Conservation (phyloP, 2,329 filamentous ascomycete species). For the Alternaria rosae region DNA sequence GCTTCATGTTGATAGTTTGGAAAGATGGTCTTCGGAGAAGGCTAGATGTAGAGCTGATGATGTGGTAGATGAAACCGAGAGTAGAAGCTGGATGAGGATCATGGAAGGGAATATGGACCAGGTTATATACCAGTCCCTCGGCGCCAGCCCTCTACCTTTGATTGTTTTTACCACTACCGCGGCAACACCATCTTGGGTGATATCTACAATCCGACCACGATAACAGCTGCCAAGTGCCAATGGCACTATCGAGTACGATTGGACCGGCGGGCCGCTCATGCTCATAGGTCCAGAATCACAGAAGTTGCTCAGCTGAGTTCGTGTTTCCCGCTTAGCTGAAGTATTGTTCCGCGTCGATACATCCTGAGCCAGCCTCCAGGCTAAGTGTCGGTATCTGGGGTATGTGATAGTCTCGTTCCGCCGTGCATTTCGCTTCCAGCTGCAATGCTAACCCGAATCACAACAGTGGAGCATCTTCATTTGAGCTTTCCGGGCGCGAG, state of each 20-base stretch:
- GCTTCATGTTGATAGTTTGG: slow-evolving; percentile 48
- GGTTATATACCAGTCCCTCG: slow-evolving; percentile 43
- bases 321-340: slow-evolving; percentile 28
- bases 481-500: slow-evolving; percentile 19
- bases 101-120: slow-evolving; percentile 31
- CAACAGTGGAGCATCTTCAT: slow-evolving; percentile 21
- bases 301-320: slow-evolving; percentile 39
- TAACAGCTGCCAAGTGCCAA: slow-evolving; percentile 39
- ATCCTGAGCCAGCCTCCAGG: slow-evolving; percentile 19
- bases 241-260: slow-evolving; percentile 46
- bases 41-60: slow-evolving; percentile 22
- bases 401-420: slow-evolving; percentile 20
- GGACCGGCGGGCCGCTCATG: slow-evolving; percentile 41
- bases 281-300: slow-evolving; percentile 35
- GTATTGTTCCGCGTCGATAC: slow-evolving; percentile 3
- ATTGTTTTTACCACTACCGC: slow-evolving; percentile 13
- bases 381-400: slow-evolving; percentile 25
- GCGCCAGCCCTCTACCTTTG: slow-evolving; percentile 17
- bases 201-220: slow-evolving; percentile 27
- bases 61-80: slow-evolving; percentile 29
- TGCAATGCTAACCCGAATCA: slow-evolving; percentile 15
- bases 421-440: slow-evolving; percentile 13
- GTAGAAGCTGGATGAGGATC: slow-evolving; percentile 43
- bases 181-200: slow-evolving; percentile 24
- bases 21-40: slow-evolving; percentile 18